These are phyloP conservation scores for Cyclostephanos tholiformis DNA, from an alignment of 108 stramenopile species.

Conservation along the genomic window DNA sequence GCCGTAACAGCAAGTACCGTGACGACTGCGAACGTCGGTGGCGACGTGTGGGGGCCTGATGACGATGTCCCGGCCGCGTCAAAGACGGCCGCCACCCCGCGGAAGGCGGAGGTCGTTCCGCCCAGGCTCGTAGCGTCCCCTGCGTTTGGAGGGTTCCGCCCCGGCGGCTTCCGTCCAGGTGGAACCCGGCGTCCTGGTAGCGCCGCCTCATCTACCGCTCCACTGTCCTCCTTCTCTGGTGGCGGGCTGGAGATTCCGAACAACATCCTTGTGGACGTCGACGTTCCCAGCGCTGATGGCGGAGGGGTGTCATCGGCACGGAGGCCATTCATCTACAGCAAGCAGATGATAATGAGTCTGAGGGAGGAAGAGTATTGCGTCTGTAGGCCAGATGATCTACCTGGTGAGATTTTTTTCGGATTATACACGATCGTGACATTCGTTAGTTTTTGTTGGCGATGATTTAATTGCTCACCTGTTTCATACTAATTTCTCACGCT, in stretches of 20 bases:
- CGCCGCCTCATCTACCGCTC: constrained; percentile 17
- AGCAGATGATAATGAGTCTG: constrained; percentile 42
- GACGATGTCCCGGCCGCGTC: neutral
- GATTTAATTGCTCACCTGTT: too few species aligned
- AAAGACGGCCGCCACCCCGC: neutral
- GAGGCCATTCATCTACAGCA: constrained; percentile 43
- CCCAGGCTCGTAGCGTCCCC: constrained; percentile 5
- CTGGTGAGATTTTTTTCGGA: constrained; percentile 2
- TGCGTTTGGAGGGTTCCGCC: constrained; percentile 30
- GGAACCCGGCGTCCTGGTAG: constrained; percentile 32
- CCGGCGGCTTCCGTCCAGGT: constrained; percentile 39
- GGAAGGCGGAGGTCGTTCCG: neutral
- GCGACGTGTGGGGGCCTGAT: constrained; percentile 1
- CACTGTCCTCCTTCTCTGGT: neutral
- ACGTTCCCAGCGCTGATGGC: neutral
- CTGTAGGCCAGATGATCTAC: constrained; percentile 39
- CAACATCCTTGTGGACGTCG: neutral
- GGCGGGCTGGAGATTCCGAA: neutral
- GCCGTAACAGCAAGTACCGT: constrained; percentile 2
- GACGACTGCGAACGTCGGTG: neutral
- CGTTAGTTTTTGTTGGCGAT: neutral
- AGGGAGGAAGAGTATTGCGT: constrained; percentile 39
- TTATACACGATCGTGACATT: neutral
- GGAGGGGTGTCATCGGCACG: constrained; percentile 11
- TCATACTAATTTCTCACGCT: neutral